Evolutionary conservation across 2,329 filamentous ascomycete genomes (phyloP).

Genomic region (Parafenestella ontariensis): DNA sequence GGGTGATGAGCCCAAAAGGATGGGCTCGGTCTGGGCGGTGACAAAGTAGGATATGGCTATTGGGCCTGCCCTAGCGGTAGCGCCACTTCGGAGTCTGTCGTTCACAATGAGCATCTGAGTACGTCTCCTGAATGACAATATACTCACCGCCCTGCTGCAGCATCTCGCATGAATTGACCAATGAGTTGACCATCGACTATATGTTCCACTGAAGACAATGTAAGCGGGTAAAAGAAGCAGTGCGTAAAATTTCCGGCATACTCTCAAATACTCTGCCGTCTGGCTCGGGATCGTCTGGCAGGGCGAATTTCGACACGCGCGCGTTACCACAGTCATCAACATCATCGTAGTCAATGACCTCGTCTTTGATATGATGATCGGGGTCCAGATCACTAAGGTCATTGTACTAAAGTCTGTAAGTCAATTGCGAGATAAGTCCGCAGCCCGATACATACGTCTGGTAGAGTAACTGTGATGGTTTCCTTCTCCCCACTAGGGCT

Average conservation of each 20-base stretch:
- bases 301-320: neutral
- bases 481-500: neutral
- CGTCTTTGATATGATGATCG: neutral
- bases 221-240: neutral
- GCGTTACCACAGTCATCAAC: slow-evolving; percentile 4
- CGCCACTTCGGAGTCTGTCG: slow-evolving; percentile 9
- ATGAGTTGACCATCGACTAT: slow-evolving; percentile 8
- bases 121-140: neutral
- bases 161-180: slow-evolving; percentile 7
- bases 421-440: neutral
- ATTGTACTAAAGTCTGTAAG: neutral
- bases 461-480: slow-evolving; percentile 1
- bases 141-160: slow-evolving; percentile 1
- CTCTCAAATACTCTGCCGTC: neutral
- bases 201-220: slow-evolving; percentile 8
- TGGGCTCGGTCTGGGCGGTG: slow-evolving; percentile 1
- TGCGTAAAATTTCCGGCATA: neutral
- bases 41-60: slow-evolving; percentile 11
- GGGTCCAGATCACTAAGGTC: neutral
- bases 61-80: slow-evolving; percentile 1
- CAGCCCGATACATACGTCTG: neutral
- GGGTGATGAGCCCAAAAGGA: slow-evolving; percentile 2
- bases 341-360: slow-evolving; percentile 7
- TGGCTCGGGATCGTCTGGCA: neutral
- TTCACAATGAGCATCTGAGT: neutral